Conservation (phyloP, 2,329 filamentous ascomycete species). For the Curvularia hawaiiensis region DNA sequence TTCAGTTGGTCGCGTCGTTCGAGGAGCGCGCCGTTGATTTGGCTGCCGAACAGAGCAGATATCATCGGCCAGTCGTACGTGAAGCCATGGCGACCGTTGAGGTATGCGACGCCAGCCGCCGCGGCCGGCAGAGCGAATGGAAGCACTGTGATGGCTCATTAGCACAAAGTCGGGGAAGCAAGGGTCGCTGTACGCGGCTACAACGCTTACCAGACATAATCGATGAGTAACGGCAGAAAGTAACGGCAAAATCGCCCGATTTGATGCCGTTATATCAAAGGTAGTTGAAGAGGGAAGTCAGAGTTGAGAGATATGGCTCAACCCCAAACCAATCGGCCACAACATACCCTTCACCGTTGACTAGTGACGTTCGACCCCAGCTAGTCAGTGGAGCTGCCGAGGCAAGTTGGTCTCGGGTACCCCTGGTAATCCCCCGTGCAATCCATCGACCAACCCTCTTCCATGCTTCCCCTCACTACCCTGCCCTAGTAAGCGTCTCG, state of each 20-base stretch:
- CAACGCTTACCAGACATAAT: slow-evolving; percentile 12
- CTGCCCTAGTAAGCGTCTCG: neutral
- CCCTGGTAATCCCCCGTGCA: slow-evolving; percentile 1
- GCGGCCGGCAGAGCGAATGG: slow-evolving; percentile 41
- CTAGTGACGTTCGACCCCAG: slow-evolving; percentile 10
- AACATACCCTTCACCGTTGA: slow-evolving; percentile 4
- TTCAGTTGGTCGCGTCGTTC: slow-evolving; percentile 67
- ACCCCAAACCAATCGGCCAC: neutral
- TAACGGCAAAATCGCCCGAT: neutral
- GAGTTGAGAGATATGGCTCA: neutral
- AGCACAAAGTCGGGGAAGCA: neutral
- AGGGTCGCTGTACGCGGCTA: neutral
- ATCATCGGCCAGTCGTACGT: slow-evolving; percentile 66
- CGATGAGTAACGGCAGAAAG: neutral
- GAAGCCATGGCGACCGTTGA: slow-evolving; percentile 72
- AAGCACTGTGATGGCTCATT: slow-evolving; percentile 26
- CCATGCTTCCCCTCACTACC: slow-evolving; percentile 12
- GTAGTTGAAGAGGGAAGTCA: neutral
- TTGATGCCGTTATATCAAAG: neutral
- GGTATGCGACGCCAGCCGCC: slow-evolving; percentile 59
- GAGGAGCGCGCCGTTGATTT: slow-evolving; percentile 52
- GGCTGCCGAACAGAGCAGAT: slow-evolving; percentile 57
- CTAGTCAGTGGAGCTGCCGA: slow-evolving; percentile 17
- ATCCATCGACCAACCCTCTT: neutral
- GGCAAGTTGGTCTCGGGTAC: slow-evolving; percentile 6